Base-by-base conservation (phyloP, 805 yeast genomes). In the Saturnispora galanensis region DNA sequence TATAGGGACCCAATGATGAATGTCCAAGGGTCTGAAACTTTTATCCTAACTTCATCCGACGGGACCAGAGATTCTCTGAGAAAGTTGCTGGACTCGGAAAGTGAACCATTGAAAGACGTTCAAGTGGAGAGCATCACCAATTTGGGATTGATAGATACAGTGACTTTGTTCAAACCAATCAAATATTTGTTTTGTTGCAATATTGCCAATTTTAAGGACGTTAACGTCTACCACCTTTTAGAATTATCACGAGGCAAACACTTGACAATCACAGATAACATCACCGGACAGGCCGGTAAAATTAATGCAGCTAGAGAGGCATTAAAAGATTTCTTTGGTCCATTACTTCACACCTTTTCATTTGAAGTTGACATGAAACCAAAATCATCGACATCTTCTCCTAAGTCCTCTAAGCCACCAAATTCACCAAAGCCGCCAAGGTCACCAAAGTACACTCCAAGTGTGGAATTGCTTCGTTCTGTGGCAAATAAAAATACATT, bases 161-260 rank as follows among this genome's bases (percentile, higher is more conserved):
- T 10, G 8, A 15, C 12, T 3, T n/a, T 41, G n/a, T 12, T 31
- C 17, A 12, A 35, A 7, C 8, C 29, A 3, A 12, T 2, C 15
- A 35, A 41, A 10, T 41, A 41, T 15, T 11, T 41, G n/a, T 15
- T 41, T 10, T 35, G 37, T 29, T 29, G 18, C 11, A 41, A 41
- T 18, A 28, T 41, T 8, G n/a, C 44, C 9, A 41, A 41, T 15
- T 41, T 41, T 36, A 35, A 21, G n/a, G 35, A 11, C 8, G 26
- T 18, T 4, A 18, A n/a, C 13, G 15, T 30, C 10, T 10, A 35
- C 10, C 30, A 41, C 12, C 1, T 41, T 9, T 3, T 35, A 9
- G 13, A 13, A n/a, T 29, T 36, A 16, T 11, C 15, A 10, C 13
- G 36, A 12, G 44, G 39, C 21, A 35, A 13, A 21, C 44, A 41